Evolutionary conservation across 1,139 yeast species (phyloP).

Genomic region (Lipomyces yarrowii): DNA sequence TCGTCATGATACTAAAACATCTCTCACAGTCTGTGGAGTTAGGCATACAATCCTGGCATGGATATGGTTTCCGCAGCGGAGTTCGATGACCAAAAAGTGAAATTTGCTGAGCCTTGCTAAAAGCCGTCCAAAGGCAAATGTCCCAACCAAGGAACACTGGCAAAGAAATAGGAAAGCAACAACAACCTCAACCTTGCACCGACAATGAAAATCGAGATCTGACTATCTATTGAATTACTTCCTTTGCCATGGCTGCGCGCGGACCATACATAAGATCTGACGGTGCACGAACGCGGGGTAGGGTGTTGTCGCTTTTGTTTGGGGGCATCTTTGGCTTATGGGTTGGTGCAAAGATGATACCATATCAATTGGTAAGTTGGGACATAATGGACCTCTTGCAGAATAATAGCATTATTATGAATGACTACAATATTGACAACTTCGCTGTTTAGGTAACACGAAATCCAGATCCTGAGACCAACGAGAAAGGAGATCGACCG

Average conservation of each 20-base stretch:
- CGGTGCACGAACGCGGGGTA: constrained; percentile 15
- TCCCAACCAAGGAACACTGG: too few species aligned
- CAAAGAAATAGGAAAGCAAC: not conserved
- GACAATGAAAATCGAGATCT: not conserved
- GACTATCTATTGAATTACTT: not conserved
- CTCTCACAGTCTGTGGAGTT: too few species aligned
- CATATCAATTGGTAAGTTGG: constrained; percentile 19
- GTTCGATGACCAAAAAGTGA: too few species aligned
- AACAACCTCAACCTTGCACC: not conserved
- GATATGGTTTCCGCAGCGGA: too few species aligned
- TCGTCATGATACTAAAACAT: too few species aligned
- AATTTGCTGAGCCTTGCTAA: too few species aligned
- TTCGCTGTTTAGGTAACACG: not conserved
- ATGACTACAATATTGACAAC: not conserved
- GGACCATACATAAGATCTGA: constrained; percentile 14
- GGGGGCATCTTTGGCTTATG: constrained; percentile 25
- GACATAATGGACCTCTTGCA: too few species aligned
- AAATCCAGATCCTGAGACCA: constrained; percentile 5
- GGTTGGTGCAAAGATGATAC: constrained; percentile 22
- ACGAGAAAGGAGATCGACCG: constrained; percentile 4
- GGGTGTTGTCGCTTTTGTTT: constrained; percentile 17
- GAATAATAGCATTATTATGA: too few species aligned
- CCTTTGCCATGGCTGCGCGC: not conserved
- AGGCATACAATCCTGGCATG: too few species aligned
- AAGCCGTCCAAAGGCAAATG: too few species aligned